Base-by-base conservation (phyloP, 306 rosid genomes). In the Cotoneaster glaucophyllus region DNA sequence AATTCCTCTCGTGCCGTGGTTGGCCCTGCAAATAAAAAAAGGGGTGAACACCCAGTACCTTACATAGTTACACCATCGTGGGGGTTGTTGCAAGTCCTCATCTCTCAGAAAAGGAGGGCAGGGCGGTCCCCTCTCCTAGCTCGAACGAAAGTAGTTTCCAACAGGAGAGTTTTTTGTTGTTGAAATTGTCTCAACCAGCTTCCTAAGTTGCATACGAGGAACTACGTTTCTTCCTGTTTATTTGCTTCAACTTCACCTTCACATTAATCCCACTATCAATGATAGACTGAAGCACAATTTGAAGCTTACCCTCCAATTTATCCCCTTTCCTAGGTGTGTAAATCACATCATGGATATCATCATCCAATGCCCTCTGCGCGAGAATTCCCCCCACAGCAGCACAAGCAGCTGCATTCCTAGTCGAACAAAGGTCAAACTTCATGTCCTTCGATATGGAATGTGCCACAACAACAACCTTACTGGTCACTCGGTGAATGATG, bases 301-400 rank as follows among this genome's bases (percentile, higher is more conserved):
- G 85, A 88, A 86, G 93, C 84, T 93, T 88, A 22, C 97, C 97
- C 67, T 90, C 97, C 80, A 75, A 67, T 69, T 79, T 90, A 58
- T 95, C 96, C 54, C 95, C 95, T 80, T 83, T 91, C 78, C 97
- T 88, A 80, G 97, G 97, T 8, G 97, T 88, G 78, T 92, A 95
- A 76, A 88, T 74, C 70, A 89, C 82, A 71, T 88, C 82, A 53
- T 92, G 97, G 69, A 95, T 95, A 78, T 95, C 99, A 83, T 89
- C 96, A 37, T 86, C 95, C 84, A 94, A 79, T 32, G 97, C 92
- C 84, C 97, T 92, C 86, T 90, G 91, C 59, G 93, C 95, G 64
- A 94, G 80, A 82, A 88, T 87, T 59, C 85, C 81, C 58, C 98
- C 97, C 32, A 92, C 96, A 41, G 97, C 97, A 69, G 86, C 88